Evolutionary conservation across 1,284 basidiomycete genomes (phyloP).

Genomic region (Paramarasmius palmivorus): DNA sequence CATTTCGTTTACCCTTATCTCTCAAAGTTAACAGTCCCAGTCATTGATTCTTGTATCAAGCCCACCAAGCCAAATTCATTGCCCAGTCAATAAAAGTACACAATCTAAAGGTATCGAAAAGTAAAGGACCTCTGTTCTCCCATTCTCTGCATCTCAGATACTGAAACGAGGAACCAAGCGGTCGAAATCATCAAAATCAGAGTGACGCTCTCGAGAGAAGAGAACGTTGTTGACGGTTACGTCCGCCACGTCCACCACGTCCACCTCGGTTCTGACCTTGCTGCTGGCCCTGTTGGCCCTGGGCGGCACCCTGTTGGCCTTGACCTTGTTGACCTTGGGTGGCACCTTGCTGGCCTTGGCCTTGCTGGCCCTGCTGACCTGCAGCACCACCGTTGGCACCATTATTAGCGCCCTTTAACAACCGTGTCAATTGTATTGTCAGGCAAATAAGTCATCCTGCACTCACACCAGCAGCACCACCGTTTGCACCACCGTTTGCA

Average conservation of each 20-base stretch:
- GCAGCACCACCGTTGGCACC: neutral
- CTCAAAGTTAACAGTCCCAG: slow-evolving; percentile 2
- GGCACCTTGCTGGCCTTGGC: slow-evolving; percentile 15
- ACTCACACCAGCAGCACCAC: too few relatives aligned
- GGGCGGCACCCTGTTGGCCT: slow-evolving; percentile 4
- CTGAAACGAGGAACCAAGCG: neutral
- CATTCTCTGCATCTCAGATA: too few relatives aligned
- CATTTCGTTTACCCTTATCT: too few relatives aligned
- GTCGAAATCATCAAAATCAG: neutral
- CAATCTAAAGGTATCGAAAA: neutral
- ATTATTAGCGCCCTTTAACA: neutral
- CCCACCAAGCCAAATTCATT: neutral
- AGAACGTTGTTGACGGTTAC: slow-evolving; percentile 14
- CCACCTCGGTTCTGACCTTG: slow-evolving; percentile 3
- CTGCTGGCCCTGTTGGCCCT: neutral
- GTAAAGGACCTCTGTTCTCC: neutral
- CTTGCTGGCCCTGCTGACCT: slow-evolving; percentile 9
- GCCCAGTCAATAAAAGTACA: neutral
- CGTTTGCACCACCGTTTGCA: too few relatives aligned
- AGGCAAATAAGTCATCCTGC: too few relatives aligned
- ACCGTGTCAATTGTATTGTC: too few relatives aligned
- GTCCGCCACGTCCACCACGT: slow-evolving; percentile 10
- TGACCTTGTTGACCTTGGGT: neutral
- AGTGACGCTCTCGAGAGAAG: slow-evolving; percentile 1
- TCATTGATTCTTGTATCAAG: slow-evolving; percentile 1